Evolutionary conservation across 148 eudicot genomes (phyloP).

Genomic region (Vaccinium myrtillus): DNA sequence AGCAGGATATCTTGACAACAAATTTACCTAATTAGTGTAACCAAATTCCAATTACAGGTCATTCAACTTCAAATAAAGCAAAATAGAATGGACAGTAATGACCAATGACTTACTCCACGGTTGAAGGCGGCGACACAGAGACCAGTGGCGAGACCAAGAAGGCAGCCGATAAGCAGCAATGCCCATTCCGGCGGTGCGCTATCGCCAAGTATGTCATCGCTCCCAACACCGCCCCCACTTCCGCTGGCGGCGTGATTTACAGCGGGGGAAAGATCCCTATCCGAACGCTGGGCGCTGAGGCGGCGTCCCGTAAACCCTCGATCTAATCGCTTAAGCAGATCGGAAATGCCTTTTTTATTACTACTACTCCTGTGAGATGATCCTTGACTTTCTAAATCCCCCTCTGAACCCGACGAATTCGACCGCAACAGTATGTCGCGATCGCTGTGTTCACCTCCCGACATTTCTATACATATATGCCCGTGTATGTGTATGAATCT

Average conservation of each 20-base stretch:
- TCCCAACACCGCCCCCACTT: slow-evolving; percentile 23
- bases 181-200: slow-evolving; percentile 95
- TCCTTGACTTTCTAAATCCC: slow-evolving; percentile 36
- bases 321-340: slow-evolving; percentile 50
- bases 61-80: not conserved
- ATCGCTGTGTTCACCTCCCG: slow-evolving; percentile 36
- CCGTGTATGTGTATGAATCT: not conserved
- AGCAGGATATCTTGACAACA: not conserved
- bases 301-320: slow-evolving; percentile 40
- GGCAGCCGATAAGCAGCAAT: slow-evolving; percentile 83
- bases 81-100: not conserved
- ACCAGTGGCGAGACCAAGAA: slow-evolving; percentile 94
- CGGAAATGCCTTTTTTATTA: slow-evolving; percentile 18
- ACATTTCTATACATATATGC: slow-evolving; percentile 17
- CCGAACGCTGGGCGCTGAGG: slow-evolving; percentile 24
- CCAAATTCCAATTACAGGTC: not conserved
- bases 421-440: slow-evolving; percentile 34
- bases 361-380: not conserved
- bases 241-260: slow-evolving; percentile 18
- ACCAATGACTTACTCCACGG: slow-evolving; percentile 54
- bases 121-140: slow-evolving; percentile 88
- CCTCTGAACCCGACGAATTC: slow-evolving; percentile 39
- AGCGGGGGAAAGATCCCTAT: slow-evolving; percentile 22
- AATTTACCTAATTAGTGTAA: not conserved
- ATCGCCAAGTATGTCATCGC: slow-evolving; percentile 52